A percentile compares a stretch with the other conserved stretches of the same genome.
phyloP scores from a whole-genome alignment of 139 green algal genomes.

The Chlorella ohadii region DNA sequence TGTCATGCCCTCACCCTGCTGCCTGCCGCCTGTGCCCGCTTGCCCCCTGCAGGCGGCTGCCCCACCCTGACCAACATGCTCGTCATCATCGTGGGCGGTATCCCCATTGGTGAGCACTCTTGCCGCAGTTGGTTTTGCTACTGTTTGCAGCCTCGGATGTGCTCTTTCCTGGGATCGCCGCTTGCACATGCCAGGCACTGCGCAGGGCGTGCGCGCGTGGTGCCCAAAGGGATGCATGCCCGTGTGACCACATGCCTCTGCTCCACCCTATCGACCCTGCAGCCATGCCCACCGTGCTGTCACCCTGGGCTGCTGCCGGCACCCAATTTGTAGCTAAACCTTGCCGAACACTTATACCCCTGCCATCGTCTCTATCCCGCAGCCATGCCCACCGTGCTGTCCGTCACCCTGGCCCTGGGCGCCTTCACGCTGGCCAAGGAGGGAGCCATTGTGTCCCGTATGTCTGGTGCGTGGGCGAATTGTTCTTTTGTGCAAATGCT shows the following conservation, averaged over 20 bases:
- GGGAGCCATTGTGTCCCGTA: slow-evolving; percentile 90
- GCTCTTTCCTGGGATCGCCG: too few relatives aligned
- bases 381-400: slow-evolving; percentile 93
- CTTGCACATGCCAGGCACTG: too few relatives aligned
- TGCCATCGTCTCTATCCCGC: not conserved
- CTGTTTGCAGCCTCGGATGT: too few relatives aligned
- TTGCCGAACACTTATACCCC: too few relatives aligned
- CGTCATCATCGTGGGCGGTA: slow-evolving; percentile 91
- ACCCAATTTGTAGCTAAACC: too few relatives aligned
- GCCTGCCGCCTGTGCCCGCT: not conserved
- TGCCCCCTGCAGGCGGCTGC: slow-evolving; percentile 65
- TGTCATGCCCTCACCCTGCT: not conserved
- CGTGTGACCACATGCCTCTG: too few relatives aligned
- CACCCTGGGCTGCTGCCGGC: too few relatives aligned
- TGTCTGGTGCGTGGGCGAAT: slow-evolving; percentile 59
- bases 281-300: slow-evolving; percentile 94
- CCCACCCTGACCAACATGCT: slow-evolving; percentile 89
- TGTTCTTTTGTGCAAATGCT: too few relatives aligned
- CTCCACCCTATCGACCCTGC: not conserved
- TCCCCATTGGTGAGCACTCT: slow-evolving; percentile 81
- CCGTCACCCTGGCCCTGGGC: slow-evolving; percentile 89
- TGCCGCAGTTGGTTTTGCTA: too few relatives aligned
- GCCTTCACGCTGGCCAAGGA: slow-evolving; percentile 85
- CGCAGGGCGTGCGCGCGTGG: too few relatives aligned
- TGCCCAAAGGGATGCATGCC: too few relatives aligned